Base-by-base conservation (phyloP, 176 grass and related monocot species). In the Areca catechu region DNA sequence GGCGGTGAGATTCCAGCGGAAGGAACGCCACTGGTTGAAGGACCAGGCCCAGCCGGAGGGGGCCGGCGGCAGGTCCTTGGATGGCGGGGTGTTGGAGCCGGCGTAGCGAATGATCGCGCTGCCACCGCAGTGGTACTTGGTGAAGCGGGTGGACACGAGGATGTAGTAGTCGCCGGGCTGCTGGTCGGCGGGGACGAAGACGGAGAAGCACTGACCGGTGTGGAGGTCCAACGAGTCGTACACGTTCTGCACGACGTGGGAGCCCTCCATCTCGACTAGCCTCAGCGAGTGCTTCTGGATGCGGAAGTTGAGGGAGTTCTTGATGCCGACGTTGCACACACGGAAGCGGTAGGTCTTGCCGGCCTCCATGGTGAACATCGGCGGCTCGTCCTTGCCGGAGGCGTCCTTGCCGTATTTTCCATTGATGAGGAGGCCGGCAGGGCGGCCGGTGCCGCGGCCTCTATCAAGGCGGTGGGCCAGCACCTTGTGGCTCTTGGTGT, bases 401-500 rank as follows among this genome's bases (percentile, higher is more conserved):
- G 15, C 62, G 15, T 65, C 48, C 22, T 65, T 65, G 1, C 62
- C 62, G 9, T 20, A 24, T 21, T 2, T 47, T 12, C 62, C 62
- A 47, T 65, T 65, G 3, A 65, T 51, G 14, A 65, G 62, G 19
- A 17, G 5, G 48, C 62, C 62, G 22, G 43, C 5, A 4, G 62
- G 62, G 62, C 62, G 62, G 48, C 21, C 22, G 19, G 51, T 51
- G 62, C 4, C 2, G 14, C 49, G 47, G 14, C 62, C 62, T 16
- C 3, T 5, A 16, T 65, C 62, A 5, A 65, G 62, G 16, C 1
- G 5, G 21, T 24, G 23, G 4, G 47, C 62, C 5, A 65, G 62
- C 47, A 51, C 20, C 62, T 65, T 65, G 48, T 65, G 62, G 62
- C 62, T 65, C 62, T 65, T 65, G 62, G 62, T 18, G 48, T 51